A percentile compares a stretch with the other conserved stretches of the same genome.
Conservation (phyloP, 257 asterid species). For the Leonotis leonurus region DNA sequence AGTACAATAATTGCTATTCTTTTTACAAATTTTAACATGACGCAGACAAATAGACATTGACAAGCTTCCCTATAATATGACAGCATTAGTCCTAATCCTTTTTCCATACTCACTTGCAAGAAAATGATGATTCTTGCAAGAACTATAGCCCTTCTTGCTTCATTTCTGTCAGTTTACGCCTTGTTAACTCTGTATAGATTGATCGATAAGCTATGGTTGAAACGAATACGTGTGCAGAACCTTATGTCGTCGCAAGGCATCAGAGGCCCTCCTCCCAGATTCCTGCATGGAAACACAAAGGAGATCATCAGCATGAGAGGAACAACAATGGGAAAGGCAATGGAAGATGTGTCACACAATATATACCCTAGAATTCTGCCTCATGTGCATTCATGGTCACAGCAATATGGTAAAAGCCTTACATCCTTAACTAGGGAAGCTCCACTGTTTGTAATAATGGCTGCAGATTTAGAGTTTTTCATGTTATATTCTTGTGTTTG, state of each 20-base stretch:
- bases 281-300: slow-evolving; percentile 51
- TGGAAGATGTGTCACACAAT: slow-evolving; percentile 41
- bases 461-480: background rate
- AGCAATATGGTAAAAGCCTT: slow-evolving; percentile 29
- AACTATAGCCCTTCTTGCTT: background rate
- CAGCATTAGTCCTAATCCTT: background rate
- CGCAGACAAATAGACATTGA: background rate
- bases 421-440: background rate
- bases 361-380: slow-evolving; percentile 56
- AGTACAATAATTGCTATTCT: background rate
- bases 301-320: slow-evolving; percentile 40
- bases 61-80: background rate
- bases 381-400: slow-evolving; percentile 39
- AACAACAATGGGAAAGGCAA: slow-evolving; percentile 25
- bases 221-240: slow-evolving; percentile 27
- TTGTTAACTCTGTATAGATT: slow-evolving; percentile 16
- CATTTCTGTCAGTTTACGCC: slow-evolving; percentile 20
- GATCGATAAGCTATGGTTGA: slow-evolving; percentile 36
- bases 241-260: slow-evolving; percentile 46
- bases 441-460: background rate
- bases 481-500: background rate
- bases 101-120: background rate
- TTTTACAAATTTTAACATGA: no score
- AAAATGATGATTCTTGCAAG: slow-evolving; percentile 18
- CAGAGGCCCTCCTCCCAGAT: slow-evolving; percentile 42